These are phyloP conservation scores for Phascolomyces articulosus DNA, from an alignment of 371 early-diverging fungal genomes.

Conservation along the genomic window DNA sequence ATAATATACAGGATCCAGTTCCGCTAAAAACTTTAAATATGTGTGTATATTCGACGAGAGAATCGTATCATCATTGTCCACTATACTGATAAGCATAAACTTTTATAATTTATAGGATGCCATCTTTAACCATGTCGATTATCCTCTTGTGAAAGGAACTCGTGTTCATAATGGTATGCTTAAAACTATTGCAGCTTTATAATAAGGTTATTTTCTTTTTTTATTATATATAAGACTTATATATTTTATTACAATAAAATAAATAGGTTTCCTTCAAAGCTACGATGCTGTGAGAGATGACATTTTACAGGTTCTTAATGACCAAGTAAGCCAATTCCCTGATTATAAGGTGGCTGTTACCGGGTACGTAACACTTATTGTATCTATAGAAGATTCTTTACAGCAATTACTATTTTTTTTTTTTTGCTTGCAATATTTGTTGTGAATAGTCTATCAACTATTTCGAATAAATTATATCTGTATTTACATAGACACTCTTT, in stretches of 20 bases:
- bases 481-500: conserved; percentile 22
- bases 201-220: too few species aligned
- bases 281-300: conserved; percentile 14
- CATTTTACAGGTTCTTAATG: not conserved
- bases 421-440: too few species aligned
- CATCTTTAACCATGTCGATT: conserved; percentile 8
- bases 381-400: too few species aligned
- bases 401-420: too few species aligned
- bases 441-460: too few species aligned
- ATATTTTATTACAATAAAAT: too few species aligned
- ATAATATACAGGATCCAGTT: conserved; percentile 13
- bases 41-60: too few species aligned
- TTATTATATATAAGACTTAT: too few species aligned
- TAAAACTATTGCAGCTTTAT: too few species aligned
- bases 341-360: conserved; percentile 21
- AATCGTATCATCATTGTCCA: not conserved
- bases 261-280: conserved; percentile 15
- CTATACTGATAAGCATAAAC: not conserved
- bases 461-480: too few species aligned
- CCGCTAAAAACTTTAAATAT: conserved; percentile 20
- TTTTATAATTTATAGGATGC: conserved; percentile 2
- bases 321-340: conserved; percentile 15
- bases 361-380: too few species aligned
- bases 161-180: conserved; percentile 14
- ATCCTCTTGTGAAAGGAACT: conserved; percentile 12